Conservation (phyloP, 768 basidiomycete genomes). For the Hortiboletus campestris region DNA sequence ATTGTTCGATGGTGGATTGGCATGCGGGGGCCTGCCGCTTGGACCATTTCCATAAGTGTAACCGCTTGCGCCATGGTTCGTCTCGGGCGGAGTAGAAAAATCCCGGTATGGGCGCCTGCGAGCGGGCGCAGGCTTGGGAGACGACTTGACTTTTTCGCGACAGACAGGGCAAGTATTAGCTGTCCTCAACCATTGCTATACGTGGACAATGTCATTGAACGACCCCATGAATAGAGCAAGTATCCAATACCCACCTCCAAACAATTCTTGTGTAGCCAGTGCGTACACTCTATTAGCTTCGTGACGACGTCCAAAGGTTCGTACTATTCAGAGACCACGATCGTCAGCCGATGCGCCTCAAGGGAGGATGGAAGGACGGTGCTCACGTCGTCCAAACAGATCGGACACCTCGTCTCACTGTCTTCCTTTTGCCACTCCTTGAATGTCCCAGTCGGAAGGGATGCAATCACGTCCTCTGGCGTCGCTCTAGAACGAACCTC, state of each 20-base stretch:
- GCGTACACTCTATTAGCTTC: slow-evolving; percentile 67
- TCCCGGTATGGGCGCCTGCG: slow-evolving; percentile 19
- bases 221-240: neutral
- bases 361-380: neutral
- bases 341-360: neutral
- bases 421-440: slow-evolving; percentile 67
- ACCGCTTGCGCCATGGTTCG: neutral
- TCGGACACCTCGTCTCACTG: slow-evolving; percentile 75
- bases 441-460: slow-evolving; percentile 59
- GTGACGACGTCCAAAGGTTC: slow-evolving; percentile 56
- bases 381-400: slow-evolving; percentile 81
- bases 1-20: slow-evolving; percentile 6
- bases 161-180: slow-evolving; percentile 83
- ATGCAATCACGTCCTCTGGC: slow-evolving; percentile 56
- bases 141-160: slow-evolving; percentile 52
- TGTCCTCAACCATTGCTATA: slow-evolving; percentile 75
- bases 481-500: slow-evolving; percentile 68
- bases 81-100: neutral
- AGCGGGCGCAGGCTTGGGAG: slow-evolving; percentile 22
- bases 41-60: neutral
- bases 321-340: slow-evolving; percentile 47
- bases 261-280: slow-evolving; percentile 81
- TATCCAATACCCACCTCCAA: slow-evolving; percentile 50
- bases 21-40: slow-evolving; percentile 3
- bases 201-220: neutral